Percentiles rank a stretch among this genome's conserved stretches.
phyloP scores from a whole-genome alignment of 163 green algal genomes.

The Scenedesmus sp. region DNA sequence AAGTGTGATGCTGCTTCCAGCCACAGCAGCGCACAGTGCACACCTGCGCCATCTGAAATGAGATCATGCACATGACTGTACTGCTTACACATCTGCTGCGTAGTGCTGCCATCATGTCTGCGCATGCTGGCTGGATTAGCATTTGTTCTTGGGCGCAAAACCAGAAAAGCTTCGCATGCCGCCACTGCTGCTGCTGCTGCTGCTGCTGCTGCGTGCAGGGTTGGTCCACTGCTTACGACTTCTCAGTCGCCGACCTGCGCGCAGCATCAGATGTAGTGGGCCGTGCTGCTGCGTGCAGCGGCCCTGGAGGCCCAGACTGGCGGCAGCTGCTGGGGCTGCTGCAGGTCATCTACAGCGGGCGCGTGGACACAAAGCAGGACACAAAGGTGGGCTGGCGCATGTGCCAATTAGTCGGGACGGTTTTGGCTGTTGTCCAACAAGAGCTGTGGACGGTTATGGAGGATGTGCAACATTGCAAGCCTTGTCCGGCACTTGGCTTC shows the following conservation, averaged over 20 bases:
- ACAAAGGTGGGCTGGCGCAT: constrained; percentile 55
- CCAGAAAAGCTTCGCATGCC: neutral
- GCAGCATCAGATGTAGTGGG: constrained; percentile 78
- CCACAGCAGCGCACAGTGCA: too few species aligned
- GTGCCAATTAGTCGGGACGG: neutral
- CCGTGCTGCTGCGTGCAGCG: constrained; percentile 38
- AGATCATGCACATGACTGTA: neutral
- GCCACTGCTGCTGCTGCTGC: neutral
- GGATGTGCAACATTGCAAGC: neutral
- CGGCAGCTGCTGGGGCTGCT: constrained; percentile 79
- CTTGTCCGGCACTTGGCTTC: neutral
- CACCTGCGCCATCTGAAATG: too few species aligned
- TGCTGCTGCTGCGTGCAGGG: constrained; percentile 57
- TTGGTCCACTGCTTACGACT: constrained; percentile 91
- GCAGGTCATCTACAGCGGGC: constrained; percentile 85
- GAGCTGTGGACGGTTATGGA: neutral
- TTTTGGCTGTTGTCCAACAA: neutral
- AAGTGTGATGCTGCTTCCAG: neutral
- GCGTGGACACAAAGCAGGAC: constrained; percentile 82
- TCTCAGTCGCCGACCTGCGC: constrained; percentile 82
- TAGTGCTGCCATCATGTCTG: neutral
- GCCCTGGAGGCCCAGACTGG: constrained; percentile 64
- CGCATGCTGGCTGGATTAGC: neutral
- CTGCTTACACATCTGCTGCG: neutral
- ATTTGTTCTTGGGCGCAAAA: neutral